Percentiles rank a stretch among this genome's conserved stretches.
phyloP scores from a whole-genome alignment of 139 green algal genomes.

The Cymbomonas tetramitiformis region DNA sequence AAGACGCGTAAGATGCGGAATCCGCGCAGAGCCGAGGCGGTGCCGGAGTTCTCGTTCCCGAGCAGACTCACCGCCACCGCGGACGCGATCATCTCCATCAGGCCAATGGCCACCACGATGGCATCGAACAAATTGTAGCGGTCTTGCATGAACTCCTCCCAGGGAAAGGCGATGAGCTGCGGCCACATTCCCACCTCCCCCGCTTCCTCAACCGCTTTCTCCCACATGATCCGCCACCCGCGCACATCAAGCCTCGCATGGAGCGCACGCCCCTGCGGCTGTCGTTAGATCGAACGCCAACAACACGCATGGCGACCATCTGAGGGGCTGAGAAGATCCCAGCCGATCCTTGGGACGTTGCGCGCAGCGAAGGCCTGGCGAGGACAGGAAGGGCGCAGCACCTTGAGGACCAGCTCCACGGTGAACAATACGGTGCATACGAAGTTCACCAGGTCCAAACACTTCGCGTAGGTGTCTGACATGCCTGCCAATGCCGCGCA shows the following conservation, averaged over 20 bases:
- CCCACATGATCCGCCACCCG: too few species aligned
- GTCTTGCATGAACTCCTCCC: conserved; percentile 15
- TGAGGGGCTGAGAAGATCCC: too few species aligned
- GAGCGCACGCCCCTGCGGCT: too few species aligned
- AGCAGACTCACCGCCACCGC: neutral
- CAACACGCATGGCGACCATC: too few species aligned
- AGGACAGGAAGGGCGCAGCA: too few species aligned
- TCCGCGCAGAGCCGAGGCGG: conserved; percentile 10
- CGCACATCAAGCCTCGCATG: too few species aligned
- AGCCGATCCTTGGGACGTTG: too few species aligned
- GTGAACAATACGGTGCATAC: conserved; percentile 17
- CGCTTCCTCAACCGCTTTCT: too few species aligned
- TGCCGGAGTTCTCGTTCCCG: neutral
- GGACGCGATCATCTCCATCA: conserved; percentile 3
- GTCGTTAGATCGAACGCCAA: too few species aligned
- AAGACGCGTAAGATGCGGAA: conserved; percentile 26
- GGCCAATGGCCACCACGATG: conserved; percentile 16
- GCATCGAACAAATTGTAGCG: conserved; percentile 22
- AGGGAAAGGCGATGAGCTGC: conserved; percentile 9
- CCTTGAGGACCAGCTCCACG: conserved; percentile 23
- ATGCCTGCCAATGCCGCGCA: too few species aligned
- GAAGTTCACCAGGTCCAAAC: conserved; percentile 12
- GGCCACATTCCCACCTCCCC: too few species aligned
- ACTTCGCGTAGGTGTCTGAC: neutral
- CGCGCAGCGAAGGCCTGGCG: too few species aligned